phyloP scores from a whole-genome alignment of 306 rosid species.

The Acacia melanoxylon region DNA sequence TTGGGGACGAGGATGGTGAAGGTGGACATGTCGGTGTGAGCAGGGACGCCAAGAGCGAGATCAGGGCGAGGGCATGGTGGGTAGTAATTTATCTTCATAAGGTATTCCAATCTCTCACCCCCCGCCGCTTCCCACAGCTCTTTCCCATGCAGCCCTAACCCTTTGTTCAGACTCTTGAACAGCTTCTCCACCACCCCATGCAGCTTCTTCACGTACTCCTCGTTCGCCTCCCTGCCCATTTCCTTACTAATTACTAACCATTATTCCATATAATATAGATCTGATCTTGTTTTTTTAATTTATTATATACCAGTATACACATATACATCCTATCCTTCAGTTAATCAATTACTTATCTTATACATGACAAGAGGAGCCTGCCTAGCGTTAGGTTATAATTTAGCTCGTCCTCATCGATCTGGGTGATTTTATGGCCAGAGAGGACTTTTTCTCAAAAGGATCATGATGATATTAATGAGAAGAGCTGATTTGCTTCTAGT shows the following conservation, averaged over 20 bases:
- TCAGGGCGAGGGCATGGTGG: conserved; percentile 87
- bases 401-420: neutral
- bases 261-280: too few species aligned
- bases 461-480: neutral
- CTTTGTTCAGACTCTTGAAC: conserved; percentile 49
- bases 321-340: neutral
- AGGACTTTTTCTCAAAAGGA: neutral
- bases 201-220: conserved; percentile 54
- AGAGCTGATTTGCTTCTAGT: neutral
- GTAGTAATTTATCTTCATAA: conserved; percentile 78
- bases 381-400: neutral
- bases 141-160: conserved; percentile 60
- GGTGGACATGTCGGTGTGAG: conserved; percentile 76
- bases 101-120: conserved; percentile 56
- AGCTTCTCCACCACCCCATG: conserved; percentile 58
- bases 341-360: neutral
- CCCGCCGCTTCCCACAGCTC: conserved; percentile 57
- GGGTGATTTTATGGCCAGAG: neutral
- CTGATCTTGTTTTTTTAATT: too few species aligned
- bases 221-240: conserved; percentile 54
- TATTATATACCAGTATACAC: neutral
- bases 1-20: conserved; percentile 74
- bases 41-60: conserved; percentile 67
- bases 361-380: neutral
- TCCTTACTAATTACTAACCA: neutral